Base-by-base conservation (phyloP, 2,329 filamentous ascomycete species). In the Didymella exigua region DNA sequence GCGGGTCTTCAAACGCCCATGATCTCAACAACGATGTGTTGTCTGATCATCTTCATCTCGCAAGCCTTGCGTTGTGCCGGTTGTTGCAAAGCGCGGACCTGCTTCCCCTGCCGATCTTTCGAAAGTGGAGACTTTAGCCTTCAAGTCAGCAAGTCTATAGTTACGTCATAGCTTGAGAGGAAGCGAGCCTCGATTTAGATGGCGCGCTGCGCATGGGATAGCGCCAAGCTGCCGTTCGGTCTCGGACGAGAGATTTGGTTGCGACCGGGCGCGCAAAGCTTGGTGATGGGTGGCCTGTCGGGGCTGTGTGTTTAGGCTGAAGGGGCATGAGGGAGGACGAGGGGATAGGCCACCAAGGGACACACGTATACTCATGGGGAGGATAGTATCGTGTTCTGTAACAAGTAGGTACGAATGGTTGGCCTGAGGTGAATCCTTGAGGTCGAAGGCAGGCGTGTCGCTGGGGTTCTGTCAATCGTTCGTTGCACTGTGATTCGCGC, bases 31-130 rank as follows among this genome's bases (percentile, higher is more conserved):
- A 21, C 27, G 11, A n/a, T 38, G 44, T 19, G 42, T 43, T 40
- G 48, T 33, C 31, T 44, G 54, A 48, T 30, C 37, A 52, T 56
- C 47, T 27, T 51, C 54, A 56, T 56, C 43, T 56, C 31, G 43
- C 37, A 41, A 54, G 42, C 49, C 14, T 40, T 57, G 24, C 23
- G 10, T 23, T 44, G 44, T 27, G 11, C 44, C 30, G 19, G 24
- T 40, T 19, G 38, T 38, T 38, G 27, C 47, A 31, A 44, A 54
- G 50, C 18, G 50, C 48, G 29, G 43, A 24, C 34, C 36, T 19
- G 26, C 27, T 34, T 49, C 64, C 56, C 62, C 62, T 65, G 64
- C 48, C 61, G 62, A 67, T 65, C 62, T 41, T 62, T n/a, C 18
- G 43, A 50, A 41, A 50, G 43, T 52, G 57, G 51, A 42, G 51